Evolutionary conservation across 2,329 filamentous ascomycete genomes (phyloP).

Genomic region (Trichothecium roseum): DNA sequence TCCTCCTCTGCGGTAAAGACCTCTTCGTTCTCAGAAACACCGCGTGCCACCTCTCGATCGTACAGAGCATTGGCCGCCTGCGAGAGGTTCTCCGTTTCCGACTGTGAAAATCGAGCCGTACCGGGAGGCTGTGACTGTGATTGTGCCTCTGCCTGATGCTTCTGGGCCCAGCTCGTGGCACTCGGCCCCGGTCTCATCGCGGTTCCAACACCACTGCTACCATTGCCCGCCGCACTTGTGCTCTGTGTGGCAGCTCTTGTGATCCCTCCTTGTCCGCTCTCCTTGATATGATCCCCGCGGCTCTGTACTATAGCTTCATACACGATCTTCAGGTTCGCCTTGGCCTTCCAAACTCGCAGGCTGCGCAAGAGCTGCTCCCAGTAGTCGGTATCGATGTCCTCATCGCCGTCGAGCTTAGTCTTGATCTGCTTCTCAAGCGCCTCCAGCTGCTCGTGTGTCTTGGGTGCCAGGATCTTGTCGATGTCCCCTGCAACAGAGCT

Average conservation of each 20-base stretch:
- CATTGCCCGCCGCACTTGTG: no score
- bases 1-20: slow-evolving; percentile 87
- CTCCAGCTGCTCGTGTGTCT: slow-evolving; percentile 79
- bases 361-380: slow-evolving; percentile 89
- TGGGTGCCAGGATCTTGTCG: slow-evolving; percentile 75
- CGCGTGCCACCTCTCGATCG: slow-evolving; percentile 84
- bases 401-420: slow-evolving; percentile 75
- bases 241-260: no score
- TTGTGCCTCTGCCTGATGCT: neutral
- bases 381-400: slow-evolving; percentile 92
- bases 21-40: slow-evolving; percentile 88
- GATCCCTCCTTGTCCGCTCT: slow-evolving; percentile 42
- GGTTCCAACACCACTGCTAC: no score
- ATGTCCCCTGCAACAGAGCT: slow-evolving; percentile 80
- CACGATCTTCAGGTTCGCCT: slow-evolving; percentile 69
- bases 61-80: slow-evolving; percentile 82
- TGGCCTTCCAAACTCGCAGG: slow-evolving; percentile 83
- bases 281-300: slow-evolving; percentile 54
- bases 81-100: slow-evolving; percentile 69
- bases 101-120: slow-evolving; percentile 57
- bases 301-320: slow-evolving; percentile 65
- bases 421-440: slow-evolving; percentile 79
- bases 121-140: slow-evolving; percentile 31
- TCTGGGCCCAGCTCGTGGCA: neutral
- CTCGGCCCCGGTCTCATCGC: no score